Conservation (phyloP, 768 basidiomycete genomes). For the Lentinus tigrinus region DNA sequence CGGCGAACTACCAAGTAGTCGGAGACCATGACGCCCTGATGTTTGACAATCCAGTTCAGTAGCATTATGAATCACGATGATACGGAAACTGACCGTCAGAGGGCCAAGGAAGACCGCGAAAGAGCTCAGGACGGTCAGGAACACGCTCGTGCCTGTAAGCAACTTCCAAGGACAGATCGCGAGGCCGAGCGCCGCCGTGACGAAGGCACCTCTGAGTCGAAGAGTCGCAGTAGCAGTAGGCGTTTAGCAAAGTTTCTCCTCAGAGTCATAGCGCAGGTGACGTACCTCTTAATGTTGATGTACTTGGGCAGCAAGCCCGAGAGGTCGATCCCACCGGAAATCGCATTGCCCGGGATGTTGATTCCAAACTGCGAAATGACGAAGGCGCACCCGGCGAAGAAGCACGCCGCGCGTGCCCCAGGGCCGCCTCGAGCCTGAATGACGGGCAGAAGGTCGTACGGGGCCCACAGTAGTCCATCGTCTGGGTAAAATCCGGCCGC, state of each 20-base stretch:
- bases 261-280: neutral
- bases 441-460: conserved; percentile 21
- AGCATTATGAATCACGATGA: neutral
- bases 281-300: conserved; percentile 40
- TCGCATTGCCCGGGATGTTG: conserved; percentile 25
- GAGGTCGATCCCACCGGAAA: conserved; percentile 34
- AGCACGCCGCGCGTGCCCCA: conserved; percentile 22
- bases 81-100: conserved; percentile 27
- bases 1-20: conserved; percentile 27
- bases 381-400: conserved; percentile 23
- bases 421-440: conserved; percentile 15
- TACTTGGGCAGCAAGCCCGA: conserved; percentile 40
- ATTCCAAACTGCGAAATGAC: conserved; percentile 21
- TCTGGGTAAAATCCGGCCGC: conserved; percentile 22
- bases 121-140: conserved; percentile 38
- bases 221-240: too few relatives aligned
- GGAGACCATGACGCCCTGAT: conserved; percentile 36
- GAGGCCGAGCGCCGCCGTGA: conserved; percentile 30
- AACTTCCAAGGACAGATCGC: conserved; percentile 45
- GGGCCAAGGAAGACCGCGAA: conserved; percentile 49
- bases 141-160: conserved; percentile 34
- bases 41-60: neutral
- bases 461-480: conserved; percentile 23
- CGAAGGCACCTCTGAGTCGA: conserved; percentile 31
- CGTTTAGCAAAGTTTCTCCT: neutral